A percentile compares a stretch with the other conserved stretches of the same genome.
These are phyloP conservation scores for Isabelozyma pseudorhagii DNA, from an alignment of 805 yeast species.

Conservation along the genomic window DNA sequence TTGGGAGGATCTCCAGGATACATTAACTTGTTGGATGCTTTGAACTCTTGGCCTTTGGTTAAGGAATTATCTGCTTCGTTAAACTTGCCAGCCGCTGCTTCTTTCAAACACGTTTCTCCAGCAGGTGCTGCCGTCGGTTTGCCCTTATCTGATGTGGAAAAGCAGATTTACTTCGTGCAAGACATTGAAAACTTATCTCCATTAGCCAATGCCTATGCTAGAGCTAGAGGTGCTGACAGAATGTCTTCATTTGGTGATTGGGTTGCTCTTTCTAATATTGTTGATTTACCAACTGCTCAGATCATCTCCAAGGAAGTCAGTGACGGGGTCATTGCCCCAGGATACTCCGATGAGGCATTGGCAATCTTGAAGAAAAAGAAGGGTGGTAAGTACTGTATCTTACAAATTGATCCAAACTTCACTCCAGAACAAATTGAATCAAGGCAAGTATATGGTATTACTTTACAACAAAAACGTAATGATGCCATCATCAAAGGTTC, in stretches of 20 bases:
- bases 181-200: conserved; percentile 96
- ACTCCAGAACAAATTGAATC: conserved; percentile 79
- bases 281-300: conserved; percentile 93
- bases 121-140: conserved; percentile 98
- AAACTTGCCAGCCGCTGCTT: conserved; percentile 97
- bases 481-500: conserved; percentile 92
- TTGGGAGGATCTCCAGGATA: conserved; percentile 95
- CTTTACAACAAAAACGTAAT: conserved; percentile 94
- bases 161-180: conserved; percentile 90
- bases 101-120: conserved; percentile 98
- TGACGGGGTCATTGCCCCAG: conserved; percentile 99
- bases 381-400: conserved; percentile 94
- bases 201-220: conserved; percentile 95
- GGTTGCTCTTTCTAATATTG: conserved; percentile 95
- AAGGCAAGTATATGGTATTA: conserved; percentile 94
- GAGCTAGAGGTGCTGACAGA: conserved; percentile 99
- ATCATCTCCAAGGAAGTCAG: conserved; percentile 96
- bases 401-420: conserved; percentile 94
- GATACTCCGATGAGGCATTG: conserved; percentile 88
- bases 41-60: conserved; percentile 98
- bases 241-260: conserved; percentile 99
- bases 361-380: conserved; percentile 87
- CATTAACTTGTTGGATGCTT: conserved; percentile 92
- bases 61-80: conserved; percentile 93
- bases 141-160: conserved; percentile 87